These are phyloP conservation scores for Zychaea mexicana DNA, from an alignment of 371 early-diverging fungal genomes.

Conservation along the genomic window DNA sequence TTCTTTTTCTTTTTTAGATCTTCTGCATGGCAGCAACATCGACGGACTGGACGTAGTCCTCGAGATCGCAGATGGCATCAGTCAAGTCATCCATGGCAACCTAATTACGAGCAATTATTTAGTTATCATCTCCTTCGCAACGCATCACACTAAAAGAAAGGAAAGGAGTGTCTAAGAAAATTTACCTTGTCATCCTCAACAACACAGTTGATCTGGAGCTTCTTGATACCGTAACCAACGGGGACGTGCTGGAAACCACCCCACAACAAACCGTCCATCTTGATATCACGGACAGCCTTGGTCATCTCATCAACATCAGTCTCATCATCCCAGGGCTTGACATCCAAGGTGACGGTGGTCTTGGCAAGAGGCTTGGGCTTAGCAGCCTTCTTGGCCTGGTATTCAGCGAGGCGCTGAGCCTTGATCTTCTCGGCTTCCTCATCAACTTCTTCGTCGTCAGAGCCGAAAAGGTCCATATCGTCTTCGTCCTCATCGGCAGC, in stretches of 20 bases:
- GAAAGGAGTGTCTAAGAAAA: not conserved
- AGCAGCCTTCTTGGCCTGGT: slow-evolving; percentile 90
- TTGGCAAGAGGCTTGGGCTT: slow-evolving; percentile 94
- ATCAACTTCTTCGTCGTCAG: slow-evolving; percentile 90
- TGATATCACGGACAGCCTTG: slow-evolving; percentile 69
- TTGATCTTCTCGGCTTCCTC: slow-evolving; percentile 90
- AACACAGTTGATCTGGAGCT: slow-evolving; percentile 93
- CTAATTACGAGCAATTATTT: slow-evolving; percentile 10
- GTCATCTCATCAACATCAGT: slow-evolving; percentile 86
- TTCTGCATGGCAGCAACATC: slow-evolving; percentile 94
- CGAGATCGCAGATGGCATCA: slow-evolving; percentile 77
- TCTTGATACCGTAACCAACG: slow-evolving; percentile 93
- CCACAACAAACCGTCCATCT: slow-evolving; percentile 93
- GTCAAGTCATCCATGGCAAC: slow-evolving; percentile 76
- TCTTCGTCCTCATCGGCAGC: slow-evolving; percentile 84
- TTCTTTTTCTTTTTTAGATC: slow-evolving; percentile 73
- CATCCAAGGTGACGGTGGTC: slow-evolving; percentile 90
- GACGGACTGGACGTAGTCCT: slow-evolving; percentile 92
- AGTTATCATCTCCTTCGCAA: not conserved
- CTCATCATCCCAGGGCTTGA: slow-evolving; percentile 98
- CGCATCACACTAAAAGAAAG: not conserved
- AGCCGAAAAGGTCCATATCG: slow-evolving; percentile 95
- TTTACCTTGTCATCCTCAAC: slow-evolving; percentile 91
- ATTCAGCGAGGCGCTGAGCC: slow-evolving; percentile 89
- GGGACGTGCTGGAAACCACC: slow-evolving; percentile 78